phyloP scores from a whole-genome alignment of 441 rosid species.

The Omphalea diandra region DNA sequence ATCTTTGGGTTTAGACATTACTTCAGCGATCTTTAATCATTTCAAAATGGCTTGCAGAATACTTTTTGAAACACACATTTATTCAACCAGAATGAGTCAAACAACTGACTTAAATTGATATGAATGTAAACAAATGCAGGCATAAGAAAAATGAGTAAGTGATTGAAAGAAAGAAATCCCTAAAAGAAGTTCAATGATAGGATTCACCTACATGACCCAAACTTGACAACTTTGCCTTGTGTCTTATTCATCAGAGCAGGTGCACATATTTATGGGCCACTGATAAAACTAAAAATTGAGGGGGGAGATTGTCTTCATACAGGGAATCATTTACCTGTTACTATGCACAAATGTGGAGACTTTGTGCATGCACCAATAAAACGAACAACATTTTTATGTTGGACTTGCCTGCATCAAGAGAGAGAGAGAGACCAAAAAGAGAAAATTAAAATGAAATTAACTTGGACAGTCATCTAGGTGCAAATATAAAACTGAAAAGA shows the following conservation, averaged over 20 bases:
- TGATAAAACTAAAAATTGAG: background rate
- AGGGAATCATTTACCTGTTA: conserved; percentile 50
- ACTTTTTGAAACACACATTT: background rate
- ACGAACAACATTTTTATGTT: conserved; percentile 62
- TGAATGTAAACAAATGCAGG: background rate
- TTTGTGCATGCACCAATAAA: conserved; percentile 73
- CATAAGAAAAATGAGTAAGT: background rate
- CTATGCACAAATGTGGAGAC: conserved; percentile 62
- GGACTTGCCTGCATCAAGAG: conserved; percentile 54
- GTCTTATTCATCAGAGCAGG: background rate
- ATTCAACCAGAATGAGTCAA: conserved; percentile 3
- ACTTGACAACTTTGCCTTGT: background rate
- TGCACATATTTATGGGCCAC: background rate
- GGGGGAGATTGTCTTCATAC: background rate
- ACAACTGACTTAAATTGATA: background rate
- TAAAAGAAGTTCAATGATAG: background rate
- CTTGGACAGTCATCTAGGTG: background rate
- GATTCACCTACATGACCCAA: background rate
- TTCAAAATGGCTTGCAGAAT: background rate
- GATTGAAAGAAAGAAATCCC: background rate
- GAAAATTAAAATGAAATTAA: background rate
- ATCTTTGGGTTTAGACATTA: background rate
- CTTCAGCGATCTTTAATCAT: background rate
- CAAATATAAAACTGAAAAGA: background rate
- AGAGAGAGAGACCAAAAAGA: background rate